Conservation (phyloP, 176 grass and related monocot species). For the Oryza glumipatula region DNA sequence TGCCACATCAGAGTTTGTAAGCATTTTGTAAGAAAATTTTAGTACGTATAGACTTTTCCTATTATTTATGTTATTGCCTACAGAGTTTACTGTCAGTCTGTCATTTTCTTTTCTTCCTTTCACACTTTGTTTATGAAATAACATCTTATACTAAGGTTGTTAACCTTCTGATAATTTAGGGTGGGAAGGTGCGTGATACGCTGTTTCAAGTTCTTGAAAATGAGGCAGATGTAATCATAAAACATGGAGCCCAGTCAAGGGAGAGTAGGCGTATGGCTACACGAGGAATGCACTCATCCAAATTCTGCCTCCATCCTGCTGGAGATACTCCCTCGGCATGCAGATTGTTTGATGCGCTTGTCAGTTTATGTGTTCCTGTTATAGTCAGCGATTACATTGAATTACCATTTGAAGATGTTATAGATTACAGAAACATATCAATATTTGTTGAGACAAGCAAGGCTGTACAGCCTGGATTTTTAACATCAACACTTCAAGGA, state of each 20-base stretch:
- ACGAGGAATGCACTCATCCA: conserved; percentile 83
- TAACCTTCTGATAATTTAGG: conserved; percentile 48
- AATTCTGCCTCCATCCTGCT: conserved; percentile 94
- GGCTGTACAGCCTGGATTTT: conserved; percentile 68
- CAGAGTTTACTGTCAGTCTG: neutral
- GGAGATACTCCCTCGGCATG: conserved; percentile 85
- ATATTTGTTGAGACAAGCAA: conserved; percentile 80
- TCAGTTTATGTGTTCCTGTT: conserved; percentile 79
- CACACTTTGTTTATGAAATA: conserved; percentile 8
- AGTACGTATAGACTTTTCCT: too few species aligned
- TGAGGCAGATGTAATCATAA: conserved; percentile 78
- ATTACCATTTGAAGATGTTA: conserved; percentile 83
- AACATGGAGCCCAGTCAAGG: conserved; percentile 83
- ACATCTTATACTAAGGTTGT: neutral
- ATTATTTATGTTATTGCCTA: neutral
- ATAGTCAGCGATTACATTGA: conserved; percentile 80
- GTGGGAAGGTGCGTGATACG: conserved; percentile 78
- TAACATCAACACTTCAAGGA: conserved; percentile 63
- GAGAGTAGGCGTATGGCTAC: conserved; percentile 76
- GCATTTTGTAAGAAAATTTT: too few species aligned
- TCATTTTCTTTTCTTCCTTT: conserved; percentile 7
- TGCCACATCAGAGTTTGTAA: too few species aligned
- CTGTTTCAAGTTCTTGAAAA: conserved; percentile 88
- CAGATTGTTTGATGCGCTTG: conserved; percentile 83
- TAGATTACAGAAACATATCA: conserved; percentile 83